Evolutionary conservation across 352 stramenopile species (phyloP).

Genomic region (Globisporangium lucens): DNA sequence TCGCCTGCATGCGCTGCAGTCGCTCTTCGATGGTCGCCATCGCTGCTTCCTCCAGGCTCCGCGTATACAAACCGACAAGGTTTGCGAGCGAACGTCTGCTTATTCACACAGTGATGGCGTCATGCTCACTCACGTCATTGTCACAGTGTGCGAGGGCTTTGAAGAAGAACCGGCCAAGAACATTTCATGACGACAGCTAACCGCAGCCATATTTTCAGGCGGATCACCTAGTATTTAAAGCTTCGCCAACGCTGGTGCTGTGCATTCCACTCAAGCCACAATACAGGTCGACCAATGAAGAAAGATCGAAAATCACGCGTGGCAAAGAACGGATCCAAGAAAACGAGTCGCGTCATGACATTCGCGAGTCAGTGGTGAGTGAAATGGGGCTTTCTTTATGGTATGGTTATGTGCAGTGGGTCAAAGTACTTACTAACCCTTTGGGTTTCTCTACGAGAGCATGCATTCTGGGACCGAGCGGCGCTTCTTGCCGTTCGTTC

Average conservation of each 20-base stretch:
- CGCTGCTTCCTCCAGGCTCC: not conserved
- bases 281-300: too few relatives aligned
- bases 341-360: not conserved
- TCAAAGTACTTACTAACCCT: not conserved
- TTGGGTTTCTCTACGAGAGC: slow-evolving; percentile 24
- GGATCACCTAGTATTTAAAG: not conserved
- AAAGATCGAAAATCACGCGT: too few relatives aligned
- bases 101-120: not conserved
- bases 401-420: not conserved
- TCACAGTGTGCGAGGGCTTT: not conserved
- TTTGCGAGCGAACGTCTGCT: not conserved
- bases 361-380: not conserved
- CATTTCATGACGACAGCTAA: not conserved
- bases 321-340: not conserved
- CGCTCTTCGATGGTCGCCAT: slow-evolving; percentile 33
- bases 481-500: slow-evolving; percentile 71
- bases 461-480: slow-evolving; percentile 30
- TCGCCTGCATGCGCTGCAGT: slow-evolving; percentile 38
- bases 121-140: not conserved
- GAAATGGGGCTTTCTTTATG: not conserved
- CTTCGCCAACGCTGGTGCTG: not conserved
- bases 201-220: not conserved
- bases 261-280: not conserved
- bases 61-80: not conserved
- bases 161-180: not conserved